A percentile compares a stretch with the other conserved stretches of the same genome.
Evolutionary conservation across 1,284 basidiomycete species (phyloP).

Genomic region (Pseudozyma tsukubaensis): DNA sequence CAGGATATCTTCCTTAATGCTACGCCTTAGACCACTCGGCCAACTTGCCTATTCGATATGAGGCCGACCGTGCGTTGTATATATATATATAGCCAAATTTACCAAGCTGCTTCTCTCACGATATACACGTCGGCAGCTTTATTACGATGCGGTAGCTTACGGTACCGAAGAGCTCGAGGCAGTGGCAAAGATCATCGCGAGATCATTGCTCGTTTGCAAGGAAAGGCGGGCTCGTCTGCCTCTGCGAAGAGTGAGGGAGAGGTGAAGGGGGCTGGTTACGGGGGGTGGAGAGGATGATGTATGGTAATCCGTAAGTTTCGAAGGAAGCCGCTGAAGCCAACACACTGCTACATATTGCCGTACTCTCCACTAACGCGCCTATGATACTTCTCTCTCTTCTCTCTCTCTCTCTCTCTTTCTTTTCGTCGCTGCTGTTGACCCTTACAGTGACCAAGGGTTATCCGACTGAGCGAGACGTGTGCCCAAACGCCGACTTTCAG

Average conservation of each 20-base stretch:
- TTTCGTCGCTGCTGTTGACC: neutral
- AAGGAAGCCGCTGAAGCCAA: too few species aligned
- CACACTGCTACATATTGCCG: too few species aligned
- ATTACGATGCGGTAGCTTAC: slow-evolving; percentile 84
- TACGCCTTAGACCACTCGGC: slow-evolving; percentile 69
- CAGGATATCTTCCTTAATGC: slow-evolving; percentile 55
- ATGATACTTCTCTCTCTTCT: neutral
- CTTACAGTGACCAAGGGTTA: slow-evolving; percentile 77
- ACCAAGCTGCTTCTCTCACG: slow-evolving; percentile 85
- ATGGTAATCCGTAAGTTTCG: too few species aligned
- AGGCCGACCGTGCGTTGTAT: neutral
- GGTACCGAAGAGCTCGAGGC: slow-evolving; percentile 84
- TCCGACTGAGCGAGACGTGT: slow-evolving; percentile 70
- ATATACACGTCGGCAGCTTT: slow-evolving; percentile 81
- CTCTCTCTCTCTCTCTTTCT: neutral
- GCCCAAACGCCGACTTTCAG: neutral
- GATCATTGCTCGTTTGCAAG: slow-evolving; percentile 75
- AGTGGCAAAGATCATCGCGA: slow-evolving; percentile 78
- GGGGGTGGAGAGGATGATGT: neutral
- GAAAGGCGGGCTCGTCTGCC: slow-evolving; percentile 68
- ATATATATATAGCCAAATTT: slow-evolving; percentile 73
- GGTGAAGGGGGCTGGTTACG: neutral
- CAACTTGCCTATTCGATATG: slow-evolving; percentile 56
- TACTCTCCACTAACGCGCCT: too few species aligned
- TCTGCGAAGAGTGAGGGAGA: neutral